Base-by-base conservation (phyloP, 2,329 filamentous ascomycete genomes). In the Colletotrichum eremochloae region DNA sequence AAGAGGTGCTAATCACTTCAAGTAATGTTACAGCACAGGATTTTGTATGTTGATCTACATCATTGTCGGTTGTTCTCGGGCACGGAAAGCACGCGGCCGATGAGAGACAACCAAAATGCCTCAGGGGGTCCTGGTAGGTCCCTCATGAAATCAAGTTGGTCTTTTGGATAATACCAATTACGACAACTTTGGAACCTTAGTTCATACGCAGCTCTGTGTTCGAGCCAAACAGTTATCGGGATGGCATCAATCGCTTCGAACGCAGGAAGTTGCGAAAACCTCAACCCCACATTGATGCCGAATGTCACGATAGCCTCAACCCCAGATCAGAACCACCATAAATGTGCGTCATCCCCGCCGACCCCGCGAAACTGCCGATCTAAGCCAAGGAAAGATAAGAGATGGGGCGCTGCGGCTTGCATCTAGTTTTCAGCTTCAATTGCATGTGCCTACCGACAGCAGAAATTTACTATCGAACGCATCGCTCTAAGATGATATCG, bases 291-390 rank as follows among this genome's bases (percentile, higher is more conserved):
- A 72, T 29, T 7, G n/a, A 38, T 50, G 11, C n/a, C 1, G 20
- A 62, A 61, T 56, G 58, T 62, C 66, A 72, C 67, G 70, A 72
- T 65, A 67, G 53, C 70, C 63, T 72, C 70, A 72, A 65, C 40
- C 68, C 56, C 61, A 42, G 55, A 56, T 31, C 55, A 64, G 60
- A 18, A 65, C 46, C 61, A 29, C 60, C 52, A 33, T 5, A 50
- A 29, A 36, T 18, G 11, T 18, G 57, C 57, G 31, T n/a, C 6
- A 14, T 33, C 40, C 42, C 60, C 38, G 31, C 40, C 62, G 36
- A 38, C 50, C 62, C 50, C 62, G 29, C 50, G 50, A 56, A 31
- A 55, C 4, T n/a, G 50, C 29, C 62, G 50, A 64, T 64, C 62
- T 8, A 18, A 15, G 24, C 38, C 52, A 12, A 8, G n/a, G 29